These are phyloP conservation scores for Rutstroemia sydowiana DNA, from an alignment of 2,329 filamentous ascomycete genomes.

Conservation along the genomic window DNA sequence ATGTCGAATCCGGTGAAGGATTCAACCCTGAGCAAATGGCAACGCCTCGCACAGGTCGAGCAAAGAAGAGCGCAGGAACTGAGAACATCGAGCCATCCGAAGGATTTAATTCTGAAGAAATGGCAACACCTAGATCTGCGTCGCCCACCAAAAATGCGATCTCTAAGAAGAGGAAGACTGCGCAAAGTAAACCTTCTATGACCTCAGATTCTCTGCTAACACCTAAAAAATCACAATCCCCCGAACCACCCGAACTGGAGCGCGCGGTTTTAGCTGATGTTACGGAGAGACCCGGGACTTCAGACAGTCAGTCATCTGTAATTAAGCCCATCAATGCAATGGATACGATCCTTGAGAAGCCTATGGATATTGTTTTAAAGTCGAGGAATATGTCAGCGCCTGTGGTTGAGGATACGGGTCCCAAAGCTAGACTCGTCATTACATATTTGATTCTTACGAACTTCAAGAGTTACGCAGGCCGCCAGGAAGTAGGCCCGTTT, in stretches of 20 bases:
- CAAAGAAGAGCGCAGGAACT: too few relatives aligned
- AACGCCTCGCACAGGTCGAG: constrained; percentile 43
- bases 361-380: constrained; percentile 90
- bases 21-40: constrained; percentile 49
- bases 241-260: constrained; percentile 44
- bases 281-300: constrained; percentile 50
- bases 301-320: constrained; percentile 42
- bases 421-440: constrained; percentile 85
- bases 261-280: constrained; percentile 65
- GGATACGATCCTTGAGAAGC: constrained; percentile 73
- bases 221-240: constrained; percentile 48
- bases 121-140: too few relatives aligned
- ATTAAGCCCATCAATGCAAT: constrained; percentile 69
- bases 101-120: too few relatives aligned
- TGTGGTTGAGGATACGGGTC: constrained; percentile 65
- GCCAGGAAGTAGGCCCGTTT: constrained; percentile 93
- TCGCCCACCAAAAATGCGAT: too few relatives aligned
- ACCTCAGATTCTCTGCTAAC: constrained; percentile 37
- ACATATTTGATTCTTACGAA: constrained; percentile 88
- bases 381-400: constrained; percentile 64
- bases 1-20: constrained; percentile 53
- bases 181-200: too few relatives aligned
- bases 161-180: too few relatives aligned
- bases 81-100: too few relatives aligned
- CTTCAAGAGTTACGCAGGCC: constrained; percentile 97